Base-by-base conservation (phyloP, 1,139 yeast species). In the Blastobotrys arbuscula region DNA sequence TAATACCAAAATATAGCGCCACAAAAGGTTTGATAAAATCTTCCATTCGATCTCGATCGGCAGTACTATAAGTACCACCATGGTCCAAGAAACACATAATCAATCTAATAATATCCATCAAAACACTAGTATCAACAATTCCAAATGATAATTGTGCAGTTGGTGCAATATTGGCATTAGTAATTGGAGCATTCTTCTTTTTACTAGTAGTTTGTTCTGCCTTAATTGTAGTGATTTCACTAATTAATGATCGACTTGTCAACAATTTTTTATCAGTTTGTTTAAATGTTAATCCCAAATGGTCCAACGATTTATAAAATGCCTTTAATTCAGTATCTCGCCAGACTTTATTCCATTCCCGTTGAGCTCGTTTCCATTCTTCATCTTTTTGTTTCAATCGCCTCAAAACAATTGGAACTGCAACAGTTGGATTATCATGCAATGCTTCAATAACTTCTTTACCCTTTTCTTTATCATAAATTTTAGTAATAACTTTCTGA, bases 321-420 rank as follows among this genome's bases (percentile, higher is more conserved):
- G 89, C 96, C 62, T 89, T 90, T 63, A 89, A 96, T 65, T 94
- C 98, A 71, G 95, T 82, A 68, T 92, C 98, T 62, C 98, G 81
- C 99, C 99, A 92, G 24, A 90, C 96, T 65, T 92, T 92, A 68
- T 92, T 92, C 98, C 99, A 92, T 67, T 94, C 98, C 59, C 98
- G 79, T 62, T 92, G 98, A 1, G 97, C 92, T 56, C 97, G 81
- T 67, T 90, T 87, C 99, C 99, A 92, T 68, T 92, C 98, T 69
- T 92, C 97, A 65, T 94, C 98, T 69, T 92, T 92, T 69, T 92
- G 97, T 68, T 92, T 92, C 66, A 92, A 78, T 63, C 98, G 79
- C 60, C 84, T 85, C 64, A 92, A 74, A 13, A 92, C 95, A 55
- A 92, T 82, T 1, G 98, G 98, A 18, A 92, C 95, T 1, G 98